Conservation (phyloP, 306 rosid genomes). For the Cicer bijugum region DNA sequence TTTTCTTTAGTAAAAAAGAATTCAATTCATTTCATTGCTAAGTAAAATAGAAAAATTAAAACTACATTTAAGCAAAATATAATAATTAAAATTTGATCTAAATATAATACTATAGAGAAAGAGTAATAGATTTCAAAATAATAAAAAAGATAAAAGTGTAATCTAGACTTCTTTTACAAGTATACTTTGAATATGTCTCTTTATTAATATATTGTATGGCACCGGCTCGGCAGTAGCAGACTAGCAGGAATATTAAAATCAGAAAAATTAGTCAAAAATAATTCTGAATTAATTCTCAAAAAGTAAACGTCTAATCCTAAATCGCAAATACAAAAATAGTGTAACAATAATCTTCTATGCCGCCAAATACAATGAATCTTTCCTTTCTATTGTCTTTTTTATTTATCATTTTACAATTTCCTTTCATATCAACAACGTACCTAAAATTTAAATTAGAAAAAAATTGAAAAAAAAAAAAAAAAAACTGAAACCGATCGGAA, state of each 20-base stretch:
- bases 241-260: constrained; percentile 1
- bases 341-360: constrained; percentile 4
- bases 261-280: not conserved
- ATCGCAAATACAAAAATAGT: not conserved
- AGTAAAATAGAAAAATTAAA: no score
- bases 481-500: constrained; percentile 27
- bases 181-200: not conserved
- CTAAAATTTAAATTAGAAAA: constrained; percentile 21
- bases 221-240: not conserved
- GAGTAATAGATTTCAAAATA: not conserved
- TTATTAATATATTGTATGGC: not conserved
- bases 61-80: no score
- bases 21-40: no score
- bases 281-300: not conserved
- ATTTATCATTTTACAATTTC: constrained; percentile 38
- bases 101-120: not conserved
- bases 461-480: not conserved
- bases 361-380: constrained; percentile 40
- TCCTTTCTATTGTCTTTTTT: not conserved
- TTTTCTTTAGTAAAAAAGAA: no score
- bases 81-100: no score
- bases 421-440: constrained; percentile 41
- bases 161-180: not conserved
- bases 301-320: constrained; percentile 14
- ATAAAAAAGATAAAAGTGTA: not conserved